phyloP scores from a whole-genome alignment of 495 filamentous ascomycete genomes.

The Daldinia concentrica region DNA sequence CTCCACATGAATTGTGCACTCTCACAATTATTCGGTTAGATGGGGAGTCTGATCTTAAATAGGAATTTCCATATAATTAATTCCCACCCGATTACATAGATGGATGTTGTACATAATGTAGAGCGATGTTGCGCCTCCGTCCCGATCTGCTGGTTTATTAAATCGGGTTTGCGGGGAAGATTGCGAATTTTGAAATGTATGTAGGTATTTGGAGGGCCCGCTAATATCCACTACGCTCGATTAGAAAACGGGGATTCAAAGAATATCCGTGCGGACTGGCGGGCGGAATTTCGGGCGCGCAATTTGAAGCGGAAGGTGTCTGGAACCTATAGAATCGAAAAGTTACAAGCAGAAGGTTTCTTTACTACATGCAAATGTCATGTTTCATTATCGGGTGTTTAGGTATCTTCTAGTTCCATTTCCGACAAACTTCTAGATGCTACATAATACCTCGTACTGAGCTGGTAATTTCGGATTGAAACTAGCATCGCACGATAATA shows the following conservation, averaged over 20 bases:
- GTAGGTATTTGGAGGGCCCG: slow-evolving; percentile 20
- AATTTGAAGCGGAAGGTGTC: slow-evolving; percentile 44
- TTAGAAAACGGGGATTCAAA: slow-evolving; percentile 3
- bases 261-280: neutral
- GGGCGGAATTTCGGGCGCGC: slow-evolving; percentile 32
- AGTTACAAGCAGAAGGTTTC: slow-evolving; percentile 11
- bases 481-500: slow-evolving; percentile 26
- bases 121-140: slow-evolving; percentile 16
- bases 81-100: neutral
- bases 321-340: neutral
- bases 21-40: neutral
- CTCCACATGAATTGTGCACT: neutral
- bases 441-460: slow-evolving; percentile 16
- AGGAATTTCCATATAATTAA: neutral
- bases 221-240: slow-evolving; percentile 29
- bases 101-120: slow-evolving; percentile 7
- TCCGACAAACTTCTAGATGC: slow-evolving; percentile 2
- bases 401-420: neutral
- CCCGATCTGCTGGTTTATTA: slow-evolving; percentile 29
- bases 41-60: neutral
- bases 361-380: slow-evolving; percentile 13
- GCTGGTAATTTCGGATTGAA: slow-evolving; percentile 17
- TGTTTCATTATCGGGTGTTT: slow-evolving; percentile 26
- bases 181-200: slow-evolving; percentile 33
- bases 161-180: slow-evolving; percentile 41